Evolutionary conservation across 805 yeast genomes (phyloP).

Genomic region (Kazachstania africana): DNA sequence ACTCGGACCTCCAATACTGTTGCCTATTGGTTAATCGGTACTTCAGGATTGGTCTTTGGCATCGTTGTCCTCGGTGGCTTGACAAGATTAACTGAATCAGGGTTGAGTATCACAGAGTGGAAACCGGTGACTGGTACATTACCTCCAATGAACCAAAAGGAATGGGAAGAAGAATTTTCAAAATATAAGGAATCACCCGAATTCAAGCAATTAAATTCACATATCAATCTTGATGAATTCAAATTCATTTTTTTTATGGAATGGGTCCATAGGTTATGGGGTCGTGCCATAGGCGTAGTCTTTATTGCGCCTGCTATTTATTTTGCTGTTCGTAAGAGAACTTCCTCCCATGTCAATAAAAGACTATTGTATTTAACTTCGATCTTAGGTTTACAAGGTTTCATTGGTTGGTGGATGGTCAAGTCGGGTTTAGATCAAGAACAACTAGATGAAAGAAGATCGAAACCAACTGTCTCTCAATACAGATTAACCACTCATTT

Average conservation of each 20-base stretch:
- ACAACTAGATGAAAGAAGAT: slow-evolving; percentile 62
- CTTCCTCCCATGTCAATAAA: slow-evolving; percentile 54
- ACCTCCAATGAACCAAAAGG: slow-evolving; percentile 71
- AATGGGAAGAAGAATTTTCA: slow-evolving; percentile 78
- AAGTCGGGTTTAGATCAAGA: slow-evolving; percentile 82
- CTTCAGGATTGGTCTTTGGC: slow-evolving; percentile 83
- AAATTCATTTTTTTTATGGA: slow-evolving; percentile 94
- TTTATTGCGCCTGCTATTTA: slow-evolving; percentile 79
- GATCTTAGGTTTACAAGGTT: slow-evolving; percentile 85
- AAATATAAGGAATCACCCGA: slow-evolving; percentile 85
- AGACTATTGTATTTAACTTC: slow-evolving; percentile 63
- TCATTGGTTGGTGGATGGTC: slow-evolving; percentile 99
- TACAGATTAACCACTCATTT: slow-evolving; percentile 88
- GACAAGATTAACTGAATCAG: slow-evolving; percentile 91
- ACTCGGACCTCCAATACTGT: slow-evolving; percentile 39
- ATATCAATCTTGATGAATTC: slow-evolving; percentile 74
- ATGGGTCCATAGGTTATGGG: slow-evolving; percentile 92
- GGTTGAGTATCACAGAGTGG: slow-evolving; percentile 96
- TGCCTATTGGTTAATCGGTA: slow-evolving; percentile 81
- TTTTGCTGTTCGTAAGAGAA: slow-evolving; percentile 54
- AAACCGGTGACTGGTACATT: slow-evolving; percentile 91
- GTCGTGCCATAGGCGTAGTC: slow-evolving; percentile 77
- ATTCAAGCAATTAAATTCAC: slow-evolving; percentile 77
- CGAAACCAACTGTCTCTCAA: slow-evolving; percentile 96
- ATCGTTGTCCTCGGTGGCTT: slow-evolving; percentile 95